These are phyloP conservation scores for Angomonas deanei DNA, from an alignment of 208 protist genomes.

Conservation along the genomic window DNA sequence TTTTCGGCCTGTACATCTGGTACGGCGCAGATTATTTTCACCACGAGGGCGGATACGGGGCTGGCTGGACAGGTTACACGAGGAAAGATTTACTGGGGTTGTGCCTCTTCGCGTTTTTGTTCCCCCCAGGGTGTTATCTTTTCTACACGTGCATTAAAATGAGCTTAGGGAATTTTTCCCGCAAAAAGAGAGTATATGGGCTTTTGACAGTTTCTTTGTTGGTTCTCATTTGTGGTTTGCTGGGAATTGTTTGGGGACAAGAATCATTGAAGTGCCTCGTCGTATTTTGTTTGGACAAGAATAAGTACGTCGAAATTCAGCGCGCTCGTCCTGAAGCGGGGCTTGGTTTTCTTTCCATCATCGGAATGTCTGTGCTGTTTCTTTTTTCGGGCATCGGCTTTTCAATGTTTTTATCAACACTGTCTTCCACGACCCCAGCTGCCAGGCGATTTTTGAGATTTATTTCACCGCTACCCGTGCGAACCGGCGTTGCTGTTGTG, in stretches of 20 bases:
- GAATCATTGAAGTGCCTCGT: conserved; percentile 20
- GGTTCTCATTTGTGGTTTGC: not conserved
- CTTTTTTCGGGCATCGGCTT: conserved; percentile 15
- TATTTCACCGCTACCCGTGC: not conserved
- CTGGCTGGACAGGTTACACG: conserved; percentile 13
- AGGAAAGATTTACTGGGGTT: conserved; percentile 2
- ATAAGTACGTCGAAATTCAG: conserved; percentile 6
- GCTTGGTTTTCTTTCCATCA: conserved; percentile 16
- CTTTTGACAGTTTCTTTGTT: not conserved
- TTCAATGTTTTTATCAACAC: not conserved
- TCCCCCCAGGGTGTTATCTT: not conserved
- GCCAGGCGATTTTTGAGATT: not conserved
- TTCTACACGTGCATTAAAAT: not conserved
- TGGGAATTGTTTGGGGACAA: conserved; percentile 18
- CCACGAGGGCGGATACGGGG: conserved; percentile 1
- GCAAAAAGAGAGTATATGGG: not conserved
- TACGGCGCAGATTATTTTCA: conserved; percentile 12
- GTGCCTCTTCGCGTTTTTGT: not conserved
- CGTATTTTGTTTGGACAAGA: conserved; percentile 19
- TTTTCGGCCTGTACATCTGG: not conserved
- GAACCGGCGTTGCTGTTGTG: not conserved
- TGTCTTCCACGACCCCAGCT: not conserved
- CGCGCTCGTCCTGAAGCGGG: conserved; percentile 12
- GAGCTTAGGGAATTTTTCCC: not conserved
- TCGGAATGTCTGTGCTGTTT: conserved; percentile 15